Conservation (phyloP, 202 grass and related monocot species). For the Carex sylvatica region DNA sequence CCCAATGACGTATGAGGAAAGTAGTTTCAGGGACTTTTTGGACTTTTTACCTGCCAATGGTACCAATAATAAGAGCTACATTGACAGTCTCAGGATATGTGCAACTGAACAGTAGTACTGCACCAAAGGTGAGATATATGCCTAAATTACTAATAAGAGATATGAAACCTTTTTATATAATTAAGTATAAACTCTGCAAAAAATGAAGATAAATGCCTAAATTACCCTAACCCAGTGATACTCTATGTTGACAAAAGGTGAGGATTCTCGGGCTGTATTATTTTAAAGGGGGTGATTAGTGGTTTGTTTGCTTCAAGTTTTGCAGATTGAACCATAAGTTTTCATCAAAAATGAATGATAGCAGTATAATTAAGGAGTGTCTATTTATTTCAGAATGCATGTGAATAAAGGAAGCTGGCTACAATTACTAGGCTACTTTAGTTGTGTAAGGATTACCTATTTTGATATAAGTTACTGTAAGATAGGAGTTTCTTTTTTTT, state of each 20-base stretch:
- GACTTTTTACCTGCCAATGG: constrained; percentile 36
- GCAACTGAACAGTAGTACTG: neutral
- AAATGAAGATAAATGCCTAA: neutral
- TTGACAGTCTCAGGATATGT: constrained; percentile 50
- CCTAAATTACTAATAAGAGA: too few relatives aligned
- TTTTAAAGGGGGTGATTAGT: neutral
- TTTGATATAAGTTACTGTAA: neutral
- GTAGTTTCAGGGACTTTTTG: constrained; percentile 76
- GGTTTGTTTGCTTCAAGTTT: neutral
- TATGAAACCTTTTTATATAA: neutral
- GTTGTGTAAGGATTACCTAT: neutral
- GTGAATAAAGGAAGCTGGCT: neutral
- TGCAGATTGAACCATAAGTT: neutral
- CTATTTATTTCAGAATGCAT: neutral
- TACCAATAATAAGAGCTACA: constrained; percentile 37
- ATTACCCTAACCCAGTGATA: neutral
- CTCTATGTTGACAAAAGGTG: neutral
- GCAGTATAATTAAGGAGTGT: neutral
- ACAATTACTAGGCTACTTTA: neutral
- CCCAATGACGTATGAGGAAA: constrained; percentile 50
- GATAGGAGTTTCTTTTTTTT: neutral
- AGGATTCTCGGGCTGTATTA: neutral
- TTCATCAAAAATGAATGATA: neutral
- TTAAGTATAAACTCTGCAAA: neutral
- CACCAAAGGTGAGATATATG: neutral